phyloP scores from a whole-genome alignment of 169 alveolate species.

The Plasmodium adleri region DNA sequence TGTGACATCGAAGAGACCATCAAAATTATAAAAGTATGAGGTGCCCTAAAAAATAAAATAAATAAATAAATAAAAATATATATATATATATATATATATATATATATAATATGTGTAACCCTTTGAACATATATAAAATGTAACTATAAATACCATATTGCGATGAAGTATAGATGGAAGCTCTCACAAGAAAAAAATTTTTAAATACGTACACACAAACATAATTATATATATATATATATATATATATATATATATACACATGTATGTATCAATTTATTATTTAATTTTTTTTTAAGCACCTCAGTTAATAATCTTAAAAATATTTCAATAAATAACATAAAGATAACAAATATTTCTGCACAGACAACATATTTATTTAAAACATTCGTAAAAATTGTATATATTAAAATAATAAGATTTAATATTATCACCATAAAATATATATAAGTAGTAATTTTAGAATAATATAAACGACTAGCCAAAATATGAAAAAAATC shows the following conservation, averaged over 20 bases:
- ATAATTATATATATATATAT: conserved; percentile 6
- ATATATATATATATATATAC: background rate
- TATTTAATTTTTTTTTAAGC: background rate
- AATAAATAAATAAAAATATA: conserved; percentile 2
- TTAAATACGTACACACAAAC: background rate
- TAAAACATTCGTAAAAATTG: conserved; percentile 20
- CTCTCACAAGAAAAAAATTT: background rate
- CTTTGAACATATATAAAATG: background rate
- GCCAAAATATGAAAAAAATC: conserved; percentile 53
- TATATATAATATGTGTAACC: background rate
- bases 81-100: background rate
- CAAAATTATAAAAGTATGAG: conserved; percentile 49
- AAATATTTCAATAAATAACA: conserved; percentile 37
- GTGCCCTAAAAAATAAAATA: conserved; percentile 37
- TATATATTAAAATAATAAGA: conserved; percentile 23
- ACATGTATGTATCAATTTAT: background rate
- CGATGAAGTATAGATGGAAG: no score
- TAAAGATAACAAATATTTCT: conserved; percentile 56
- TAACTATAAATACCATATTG: background rate
- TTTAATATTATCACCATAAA: conserved; percentile 42
- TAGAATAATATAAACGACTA: conserved; percentile 64
- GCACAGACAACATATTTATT: conserved; percentile 29
- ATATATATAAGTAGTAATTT: conserved; percentile 27
- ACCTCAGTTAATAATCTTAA: conserved; percentile 68
- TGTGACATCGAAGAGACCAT: conserved; percentile 62